Base-by-base conservation (phyloP, 768 basidiomycete species). In the Neoboletus magnificus region DNA sequence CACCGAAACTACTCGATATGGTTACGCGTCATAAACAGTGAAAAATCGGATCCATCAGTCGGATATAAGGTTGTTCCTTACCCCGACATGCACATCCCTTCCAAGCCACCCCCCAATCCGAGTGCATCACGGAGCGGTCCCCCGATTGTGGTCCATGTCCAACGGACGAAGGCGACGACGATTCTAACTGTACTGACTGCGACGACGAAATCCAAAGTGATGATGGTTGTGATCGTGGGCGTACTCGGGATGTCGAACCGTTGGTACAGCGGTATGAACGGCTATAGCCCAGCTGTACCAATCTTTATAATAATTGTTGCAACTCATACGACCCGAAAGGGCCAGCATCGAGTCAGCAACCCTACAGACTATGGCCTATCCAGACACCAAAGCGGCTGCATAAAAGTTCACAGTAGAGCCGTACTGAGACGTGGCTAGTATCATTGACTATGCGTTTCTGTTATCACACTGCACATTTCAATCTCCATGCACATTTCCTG, bases 171-270 rank as follows among this genome's bases (percentile, higher is more conserved):
- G 74, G 73, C 37, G 72, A 72, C 5, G 27, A 27, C 27, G 27
- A 27, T 5, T 27, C 27, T 3, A 5, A 27, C 27, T 27, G 27
- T 27, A 27, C 27, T 3, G 27, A 27, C 5, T 27, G 3, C 27
- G 27, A 27, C 27, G 27, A 27, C 49, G 72, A 63, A 58, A 47
- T 59, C 49, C 74, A 77, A 51, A 67, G 67, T 45, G 75, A 76
- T 60, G 78, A 76, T 43, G 67, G 73, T 7, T 68, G 66, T 45
- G 58, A 64, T 50, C 75, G 79, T 51, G 76, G 77, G 20, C 72
- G 80, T 58, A 69, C 74, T 22, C 71, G 72, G 48, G 73, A 67
- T 54, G 68, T 73, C 40, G 77, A 75, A 35, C 75, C 75, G 8
- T 58, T 82, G 30, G 72, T 64, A 63, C 75, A 62, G 53, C 52